These are phyloP conservation scores for Anisodus tanguticus DNA, from an alignment of 257 asterid species.

Conservation along the genomic window DNA sequence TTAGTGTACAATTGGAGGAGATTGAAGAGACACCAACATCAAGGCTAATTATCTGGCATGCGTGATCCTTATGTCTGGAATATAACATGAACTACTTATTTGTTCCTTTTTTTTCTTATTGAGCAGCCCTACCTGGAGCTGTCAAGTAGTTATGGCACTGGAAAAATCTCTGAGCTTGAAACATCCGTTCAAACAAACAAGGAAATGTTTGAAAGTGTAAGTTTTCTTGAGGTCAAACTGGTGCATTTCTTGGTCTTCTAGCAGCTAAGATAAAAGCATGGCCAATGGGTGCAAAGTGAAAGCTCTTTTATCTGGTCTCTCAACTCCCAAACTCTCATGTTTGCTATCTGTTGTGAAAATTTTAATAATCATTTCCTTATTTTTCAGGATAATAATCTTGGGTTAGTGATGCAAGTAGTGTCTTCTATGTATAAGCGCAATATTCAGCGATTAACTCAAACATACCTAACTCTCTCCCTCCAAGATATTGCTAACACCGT, in stretches of 20 bases:
- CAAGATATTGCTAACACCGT: constrained; percentile 90
- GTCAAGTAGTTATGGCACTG: constrained; percentile 68
- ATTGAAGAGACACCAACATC: neutral
- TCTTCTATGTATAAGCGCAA: constrained; percentile 93
- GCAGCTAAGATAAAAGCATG: constrained; percentile 26
- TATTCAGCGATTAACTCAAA: constrained; percentile 97
- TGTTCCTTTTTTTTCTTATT: constrained; percentile 1
- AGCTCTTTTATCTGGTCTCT: neutral
- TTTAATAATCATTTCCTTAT: neutral
- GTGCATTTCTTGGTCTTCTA: constrained; percentile 15
- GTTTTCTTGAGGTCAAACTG: constrained; percentile 37
- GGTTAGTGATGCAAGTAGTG: constrained; percentile 93
- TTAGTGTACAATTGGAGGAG: neutral
- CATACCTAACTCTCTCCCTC: constrained; percentile 92
- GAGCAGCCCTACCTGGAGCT: constrained; percentile 85
- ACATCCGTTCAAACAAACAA: constrained; percentile 60
- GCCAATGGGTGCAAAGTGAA: neutral
- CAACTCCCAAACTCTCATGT: neutral
- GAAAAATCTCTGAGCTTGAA: constrained; percentile 81
- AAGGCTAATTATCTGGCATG: neutral
- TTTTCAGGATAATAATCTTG: constrained; percentile 90
- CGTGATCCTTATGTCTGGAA: neutral
- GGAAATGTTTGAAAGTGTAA: constrained; percentile 79
- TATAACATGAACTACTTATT: neutral
- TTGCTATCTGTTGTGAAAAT: neutral